These are phyloP conservation scores for Paraconiothyrium brasiliense DNA, from an alignment of 2,329 filamentous ascomycete genomes.

Conservation along the genomic window DNA sequence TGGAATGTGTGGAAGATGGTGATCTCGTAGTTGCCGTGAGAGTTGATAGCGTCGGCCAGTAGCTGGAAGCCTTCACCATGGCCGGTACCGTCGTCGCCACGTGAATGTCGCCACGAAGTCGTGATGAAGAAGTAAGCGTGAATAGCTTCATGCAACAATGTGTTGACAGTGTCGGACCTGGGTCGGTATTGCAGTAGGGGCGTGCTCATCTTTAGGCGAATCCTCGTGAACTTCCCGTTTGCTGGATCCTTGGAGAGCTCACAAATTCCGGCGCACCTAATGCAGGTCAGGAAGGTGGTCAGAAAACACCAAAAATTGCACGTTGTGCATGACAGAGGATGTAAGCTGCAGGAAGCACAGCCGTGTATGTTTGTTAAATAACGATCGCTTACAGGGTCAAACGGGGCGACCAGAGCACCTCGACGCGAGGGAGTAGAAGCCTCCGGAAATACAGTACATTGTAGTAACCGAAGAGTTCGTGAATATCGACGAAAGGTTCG, in stretches of 20 bases:
- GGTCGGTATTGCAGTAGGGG: constrained; percentile 56
- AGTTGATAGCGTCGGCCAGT: constrained; percentile 56
- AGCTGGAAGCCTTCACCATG: constrained; percentile 55
- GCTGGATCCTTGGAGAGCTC: constrained; percentile 53
- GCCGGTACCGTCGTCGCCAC: constrained; percentile 54
- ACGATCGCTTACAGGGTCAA: constrained; percentile 51
- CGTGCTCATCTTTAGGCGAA: constrained; percentile 56
- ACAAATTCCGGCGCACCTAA: constrained; percentile 56
- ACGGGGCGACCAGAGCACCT: constrained; percentile 55
- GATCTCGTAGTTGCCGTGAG: constrained; percentile 53
- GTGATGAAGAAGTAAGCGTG: constrained; percentile 59
- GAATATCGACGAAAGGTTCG: constrained; percentile 54
- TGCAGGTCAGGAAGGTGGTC: constrained; percentile 16
- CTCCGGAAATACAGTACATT: constrained; percentile 55
- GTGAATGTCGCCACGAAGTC: constrained; percentile 54
- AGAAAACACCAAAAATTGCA: constrained; percentile 10
- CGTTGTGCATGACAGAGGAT: not conserved
- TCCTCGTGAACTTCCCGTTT: constrained; percentile 49
- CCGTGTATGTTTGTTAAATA: not conserved
- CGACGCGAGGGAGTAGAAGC: constrained; percentile 51
- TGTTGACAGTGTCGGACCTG: constrained; percentile 55
- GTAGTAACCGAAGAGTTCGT: constrained; percentile 53
- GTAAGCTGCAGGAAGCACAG: constrained; percentile 13
- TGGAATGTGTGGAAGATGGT: constrained; percentile 58
- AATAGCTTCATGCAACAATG: constrained; percentile 56